Evolutionary conservation across 2,329 filamentous ascomycete genomes (phyloP), one percentile per base, ranked within the genome.

Genomic region (Botryotinia convoluta): DNA sequence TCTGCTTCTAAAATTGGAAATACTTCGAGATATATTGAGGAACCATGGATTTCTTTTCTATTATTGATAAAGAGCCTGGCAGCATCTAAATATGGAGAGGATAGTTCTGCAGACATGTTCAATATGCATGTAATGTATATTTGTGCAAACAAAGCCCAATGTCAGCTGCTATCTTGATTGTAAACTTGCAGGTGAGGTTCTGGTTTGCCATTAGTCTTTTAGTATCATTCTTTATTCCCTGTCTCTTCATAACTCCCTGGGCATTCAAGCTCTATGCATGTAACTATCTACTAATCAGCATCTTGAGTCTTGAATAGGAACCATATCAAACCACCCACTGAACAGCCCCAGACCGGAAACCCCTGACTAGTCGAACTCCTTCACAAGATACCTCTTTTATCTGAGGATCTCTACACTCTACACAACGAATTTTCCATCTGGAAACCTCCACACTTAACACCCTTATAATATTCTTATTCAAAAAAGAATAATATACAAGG

Each of bases 381-480:
- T 7, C 12, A n/a, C 4, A 54, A 12, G 12, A 14, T 54, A 14
- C 1, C 48, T n/a, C 12, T 10, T 54, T 54, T n/a, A 54, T 54
- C 5, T 12, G 26, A 54, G 3, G 22, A n/a, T n/a, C 2, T 54
- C 12, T 54, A 54, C 5, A 6, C 6, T n/a, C 1, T 16, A n/a
- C 26, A 54, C 26, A 7, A n/a, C 10, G 7, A 54, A 6, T 7
- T 2, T 2, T 12, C 5, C 2, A 16, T 14, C 1, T n/a, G 5
- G 1, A 2, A n/a, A 16, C 2, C 22, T 14, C 4, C 12, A 14
- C 26, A 16, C 0, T n/a, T 10, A 0, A n/a, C 3, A 8, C 26
- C 12, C 2, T 5, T 54, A 14, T n/a, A n/a, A 14, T 22, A 3
- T 6, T n/a, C 22, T 0, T 22, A 16, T 29, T 54, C 5, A 5